Evolutionary conservation across 129 eudicot genomes (phyloP), one percentile per base, ranked within the genome.

Genomic region (Ambrosia trifida): DNA sequence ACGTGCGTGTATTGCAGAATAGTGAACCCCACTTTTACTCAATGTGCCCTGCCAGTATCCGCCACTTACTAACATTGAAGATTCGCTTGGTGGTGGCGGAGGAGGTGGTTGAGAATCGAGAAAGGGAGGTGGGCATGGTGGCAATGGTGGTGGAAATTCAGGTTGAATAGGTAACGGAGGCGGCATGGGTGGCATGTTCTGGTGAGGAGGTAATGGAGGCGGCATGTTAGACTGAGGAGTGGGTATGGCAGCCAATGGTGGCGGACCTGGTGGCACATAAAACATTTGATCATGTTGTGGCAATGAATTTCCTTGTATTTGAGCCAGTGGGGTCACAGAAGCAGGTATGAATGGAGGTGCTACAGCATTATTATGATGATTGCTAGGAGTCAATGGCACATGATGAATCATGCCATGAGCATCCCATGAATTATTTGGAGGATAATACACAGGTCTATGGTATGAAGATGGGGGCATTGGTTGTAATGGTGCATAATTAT

Each of bases 21-120:
- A 95, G 54, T 84, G 87, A 58, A 95, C 96, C 53, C 99, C 97
- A 70, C 99, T 95, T 83, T 95, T 95, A 69, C 94, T 83, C 78
- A 95, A 79, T 14, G 84, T 66, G 10, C 99, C 99, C 77, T 88
- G 94, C 99, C 99, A 94, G 19, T 68, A 76, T 61, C 70, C 86
- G 35, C 78, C 67, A 70, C 67, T 67, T 53, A 76, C 85, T 64
- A 52, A 11, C 43, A 64, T 68, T 14, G 84, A 82, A 66, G 90
- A 74, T 53, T 89, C 90, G 12, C 36, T 24, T 4, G 85, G 83
- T 24, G 81, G 83, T 68, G 91, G 81, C 5, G 84, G 95, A 13
- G 90, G 89, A 3, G 95, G 87, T 54, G 95, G 94, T 63, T 72
- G 87, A 62, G 85, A 52, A 71, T 81, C 81, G 0, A 80, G 81